Percentiles rank a stretch among this genome's conserved stretches.
These are phyloP conservation scores for Populus hybrid DNA, from an alignment of 441 rosid genomes.

Conservation along the genomic window DNA sequence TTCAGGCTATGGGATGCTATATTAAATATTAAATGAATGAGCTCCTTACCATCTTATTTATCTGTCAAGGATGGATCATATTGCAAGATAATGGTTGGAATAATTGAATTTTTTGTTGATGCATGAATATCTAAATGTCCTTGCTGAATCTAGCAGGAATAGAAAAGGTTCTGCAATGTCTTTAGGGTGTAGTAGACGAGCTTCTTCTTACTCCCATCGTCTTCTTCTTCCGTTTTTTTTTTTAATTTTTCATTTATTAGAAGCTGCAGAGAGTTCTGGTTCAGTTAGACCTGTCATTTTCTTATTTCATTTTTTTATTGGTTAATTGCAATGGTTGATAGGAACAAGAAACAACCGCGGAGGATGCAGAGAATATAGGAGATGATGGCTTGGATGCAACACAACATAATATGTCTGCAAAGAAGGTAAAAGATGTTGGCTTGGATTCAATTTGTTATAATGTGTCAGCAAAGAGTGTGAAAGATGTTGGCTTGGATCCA, in stretches of 20 bases:
- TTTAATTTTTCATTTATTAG: neutral
- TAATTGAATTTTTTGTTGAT: neutral
- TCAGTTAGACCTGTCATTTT: neutral
- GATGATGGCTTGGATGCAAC: neutral
- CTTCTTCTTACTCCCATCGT: neutral
- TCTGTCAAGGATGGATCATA: neutral
- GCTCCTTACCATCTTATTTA: neutral
- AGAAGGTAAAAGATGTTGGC: neutral
- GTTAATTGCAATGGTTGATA: conserved; percentile 23
- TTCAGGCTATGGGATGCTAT: neutral
- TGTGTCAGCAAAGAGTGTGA: neutral
- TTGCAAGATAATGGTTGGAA: neutral
- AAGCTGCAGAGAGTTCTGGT: neutral
- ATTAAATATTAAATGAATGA: neutral
- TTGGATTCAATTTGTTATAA: neutral
- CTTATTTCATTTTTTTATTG: neutral
- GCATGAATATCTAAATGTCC: neutral
- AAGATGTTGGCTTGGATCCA: too few relatives aligned
- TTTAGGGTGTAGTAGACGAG: neutral
- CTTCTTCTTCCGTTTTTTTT: neutral
- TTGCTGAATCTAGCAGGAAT: neutral
- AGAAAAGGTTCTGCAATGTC: neutral
- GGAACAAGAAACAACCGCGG: conserved; percentile 44
- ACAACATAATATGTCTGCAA: neutral
- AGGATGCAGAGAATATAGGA: neutral